Conservation (phyloP, 345 rosid species). For the Abelmoschus esculentus region DNA sequence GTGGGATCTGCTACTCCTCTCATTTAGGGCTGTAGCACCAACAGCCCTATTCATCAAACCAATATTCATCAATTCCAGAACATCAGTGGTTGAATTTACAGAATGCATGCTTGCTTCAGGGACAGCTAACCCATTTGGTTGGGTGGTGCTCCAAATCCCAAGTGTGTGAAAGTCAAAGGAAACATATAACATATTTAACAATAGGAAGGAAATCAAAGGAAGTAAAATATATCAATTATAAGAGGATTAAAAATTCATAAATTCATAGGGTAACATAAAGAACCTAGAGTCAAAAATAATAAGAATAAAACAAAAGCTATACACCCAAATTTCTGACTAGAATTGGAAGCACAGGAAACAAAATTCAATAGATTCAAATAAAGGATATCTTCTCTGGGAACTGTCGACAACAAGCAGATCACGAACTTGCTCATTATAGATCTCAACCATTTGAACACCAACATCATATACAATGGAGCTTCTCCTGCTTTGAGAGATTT, state of each 20-base stretch:
- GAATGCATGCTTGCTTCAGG: slow-evolving; percentile 93
- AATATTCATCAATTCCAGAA: slow-evolving; percentile 72
- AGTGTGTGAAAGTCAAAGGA: slow-evolving; percentile 87
- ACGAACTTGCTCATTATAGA: slow-evolving; percentile 97
- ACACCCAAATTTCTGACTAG: slow-evolving; percentile 8
- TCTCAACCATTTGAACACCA: slow-evolving; percentile 97
- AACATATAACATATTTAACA: slow-evolving; percentile 8
- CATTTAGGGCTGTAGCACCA: slow-evolving; percentile 88
- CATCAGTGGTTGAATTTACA: slow-evolving; percentile 78
- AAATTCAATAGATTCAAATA: slow-evolving; percentile 5
- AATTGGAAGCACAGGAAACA: not conserved
- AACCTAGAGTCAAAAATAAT: not conserved
- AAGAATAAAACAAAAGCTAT: not conserved
- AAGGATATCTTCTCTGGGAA: slow-evolving; percentile 88
- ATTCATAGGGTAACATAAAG: not conserved
- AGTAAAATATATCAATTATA: not conserved
- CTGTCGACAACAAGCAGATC: slow-evolving; percentile 70
- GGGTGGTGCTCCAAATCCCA: slow-evolving; percentile 92
- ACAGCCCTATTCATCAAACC: slow-evolving; percentile 83
- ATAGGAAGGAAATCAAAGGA: slow-evolving; percentile 4
- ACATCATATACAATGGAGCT: slow-evolving; percentile 69
- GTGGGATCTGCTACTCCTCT: slow-evolving; percentile 98
- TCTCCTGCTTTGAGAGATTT: slow-evolving; percentile 62
- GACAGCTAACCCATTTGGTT: slow-evolving; percentile 96
- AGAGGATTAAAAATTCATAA: not conserved